These are phyloP conservation scores for Epichloe bromicola DNA, from an alignment of 2,329 filamentous ascomycete species.

Conservation along the genomic window DNA sequence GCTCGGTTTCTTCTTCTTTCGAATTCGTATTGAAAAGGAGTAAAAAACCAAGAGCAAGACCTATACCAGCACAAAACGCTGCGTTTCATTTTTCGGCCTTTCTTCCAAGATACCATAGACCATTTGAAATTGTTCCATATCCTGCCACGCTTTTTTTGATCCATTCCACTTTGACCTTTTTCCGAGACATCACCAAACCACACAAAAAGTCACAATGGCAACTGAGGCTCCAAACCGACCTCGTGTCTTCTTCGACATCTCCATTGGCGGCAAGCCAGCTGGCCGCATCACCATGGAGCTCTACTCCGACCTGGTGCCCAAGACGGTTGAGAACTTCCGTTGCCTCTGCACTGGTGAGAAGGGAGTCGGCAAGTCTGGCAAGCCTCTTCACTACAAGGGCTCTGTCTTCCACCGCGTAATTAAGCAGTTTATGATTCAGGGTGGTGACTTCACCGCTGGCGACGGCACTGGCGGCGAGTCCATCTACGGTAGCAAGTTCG, in stretches of 20 bases:
- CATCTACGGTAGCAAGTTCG: slow-evolving; percentile 95
- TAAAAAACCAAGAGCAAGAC: not conserved
- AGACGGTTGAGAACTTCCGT: slow-evolving; percentile 94
- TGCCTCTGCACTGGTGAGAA: slow-evolving; percentile 92
- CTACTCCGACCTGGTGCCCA: slow-evolving; percentile 64
- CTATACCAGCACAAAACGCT: too few species aligned
- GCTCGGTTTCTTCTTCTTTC: not conserved
- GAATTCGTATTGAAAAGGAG: too few species aligned
- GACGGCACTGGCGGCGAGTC: slow-evolving; percentile 94
- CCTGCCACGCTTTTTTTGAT: not conserved
- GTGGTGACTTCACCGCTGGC: slow-evolving; percentile 89
- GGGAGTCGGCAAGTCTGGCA: slow-evolving; percentile 66
- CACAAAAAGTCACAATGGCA: slow-evolving; percentile 22
- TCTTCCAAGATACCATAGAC: not conserved
- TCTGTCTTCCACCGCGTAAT: slow-evolving; percentile 92
- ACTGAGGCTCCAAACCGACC: slow-evolving; percentile 41
- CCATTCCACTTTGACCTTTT: not conserved
- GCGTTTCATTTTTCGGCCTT: not conserved
- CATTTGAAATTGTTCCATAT: not conserved
- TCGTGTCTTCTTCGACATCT: slow-evolving; percentile 88
- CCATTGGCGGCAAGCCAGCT: slow-evolving; percentile 58
- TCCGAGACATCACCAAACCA: not conserved
- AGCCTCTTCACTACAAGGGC: slow-evolving; percentile 85
- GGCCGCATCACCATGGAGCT: slow-evolving; percentile 84
- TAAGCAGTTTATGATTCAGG: slow-evolving; percentile 93